Evolutionary conservation across 2,329 filamentous ascomycete genomes (phyloP).

Genomic region (Penicillium sp.): DNA sequence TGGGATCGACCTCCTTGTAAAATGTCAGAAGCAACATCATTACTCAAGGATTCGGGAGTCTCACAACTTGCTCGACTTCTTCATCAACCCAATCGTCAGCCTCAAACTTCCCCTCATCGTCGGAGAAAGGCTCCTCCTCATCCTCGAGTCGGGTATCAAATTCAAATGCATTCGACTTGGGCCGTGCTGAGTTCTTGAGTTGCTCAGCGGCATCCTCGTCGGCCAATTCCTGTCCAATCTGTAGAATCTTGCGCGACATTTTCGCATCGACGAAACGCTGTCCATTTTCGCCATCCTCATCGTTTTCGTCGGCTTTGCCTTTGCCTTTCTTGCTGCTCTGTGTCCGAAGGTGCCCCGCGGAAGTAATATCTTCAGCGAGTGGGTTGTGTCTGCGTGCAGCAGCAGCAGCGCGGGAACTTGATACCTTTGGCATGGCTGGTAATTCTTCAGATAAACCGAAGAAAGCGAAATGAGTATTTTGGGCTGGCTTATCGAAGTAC

Average conservation of each 20-base stretch:
- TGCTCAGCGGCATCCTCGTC: conserved; percentile 63
- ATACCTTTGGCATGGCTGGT: conserved; percentile 67
- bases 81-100: conserved; percentile 68
- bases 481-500: conserved; percentile 6
- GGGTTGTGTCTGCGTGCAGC: conserved; percentile 69
- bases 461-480: neutral
- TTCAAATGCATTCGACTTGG: conserved; percentile 59
- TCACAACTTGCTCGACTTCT: conserved; percentile 44
- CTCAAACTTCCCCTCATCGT: conserved; percentile 47
- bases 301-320: conserved; percentile 47
- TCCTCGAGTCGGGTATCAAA: conserved; percentile 67
- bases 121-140: conserved; percentile 42
- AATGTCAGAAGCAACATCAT: conserved; percentile 9
- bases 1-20: conserved; percentile 67
- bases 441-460: neutral
- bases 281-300: conserved; percentile 51
- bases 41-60: conserved; percentile 7
- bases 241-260: conserved; percentile 77
- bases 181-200: conserved; percentile 32
- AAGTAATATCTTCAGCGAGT: conserved; percentile 74
- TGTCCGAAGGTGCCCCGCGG: conserved; percentile 61
- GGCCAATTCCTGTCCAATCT: conserved; percentile 77
- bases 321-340: conserved; percentile 63
- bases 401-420: conserved; percentile 49
- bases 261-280: conserved; percentile 76